Conservation (phyloP, 2,329 filamentous ascomycete species). For the Ceratocystiopsis brevicomis region DNA sequence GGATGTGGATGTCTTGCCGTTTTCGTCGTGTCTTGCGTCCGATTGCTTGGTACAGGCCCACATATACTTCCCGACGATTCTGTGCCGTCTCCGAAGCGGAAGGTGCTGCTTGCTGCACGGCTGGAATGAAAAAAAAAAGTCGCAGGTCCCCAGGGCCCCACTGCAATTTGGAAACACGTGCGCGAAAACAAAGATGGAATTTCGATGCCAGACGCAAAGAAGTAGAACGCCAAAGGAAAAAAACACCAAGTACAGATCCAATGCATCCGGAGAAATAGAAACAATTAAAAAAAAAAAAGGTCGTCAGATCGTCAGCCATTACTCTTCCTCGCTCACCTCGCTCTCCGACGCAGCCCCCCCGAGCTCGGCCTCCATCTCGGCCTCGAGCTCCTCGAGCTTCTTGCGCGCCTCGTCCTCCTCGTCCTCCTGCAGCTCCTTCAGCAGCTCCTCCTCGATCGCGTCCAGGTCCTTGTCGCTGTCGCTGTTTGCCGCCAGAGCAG, state of each 20-base stretch:
- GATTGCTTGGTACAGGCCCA: no score
- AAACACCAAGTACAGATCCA: no score
- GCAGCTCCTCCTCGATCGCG: slow-evolving; percentile 5
- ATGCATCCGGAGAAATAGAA: neutral
- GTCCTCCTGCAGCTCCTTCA: slow-evolving; percentile 5
- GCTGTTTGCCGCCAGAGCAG: neutral
- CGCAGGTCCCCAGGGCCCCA: no score
- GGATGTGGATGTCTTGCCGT: no score
- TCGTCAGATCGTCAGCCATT: slow-evolving; percentile 3
- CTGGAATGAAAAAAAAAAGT: no score
- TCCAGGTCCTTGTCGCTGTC: slow-evolving; percentile 12
- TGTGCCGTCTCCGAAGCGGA: no score
- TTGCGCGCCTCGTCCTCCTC: slow-evolving; percentile 22
- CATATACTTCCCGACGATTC: no score
- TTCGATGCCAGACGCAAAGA: neutral
- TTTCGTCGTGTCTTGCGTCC: no score
- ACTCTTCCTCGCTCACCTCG: slow-evolving; percentile 49
- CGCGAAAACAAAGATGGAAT: neutral
- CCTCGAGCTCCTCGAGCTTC: slow-evolving; percentile 28
- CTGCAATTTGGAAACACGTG: no score
- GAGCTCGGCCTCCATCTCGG: slow-evolving; percentile 26
- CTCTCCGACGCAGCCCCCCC: slow-evolving; percentile 37
- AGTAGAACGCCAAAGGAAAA: neutral
- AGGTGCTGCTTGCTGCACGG: no score
- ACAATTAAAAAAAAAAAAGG: neutral